phyloP scores from a whole-genome alignment of 1,139 yeast species.

The Candida labiduridarum region DNA sequence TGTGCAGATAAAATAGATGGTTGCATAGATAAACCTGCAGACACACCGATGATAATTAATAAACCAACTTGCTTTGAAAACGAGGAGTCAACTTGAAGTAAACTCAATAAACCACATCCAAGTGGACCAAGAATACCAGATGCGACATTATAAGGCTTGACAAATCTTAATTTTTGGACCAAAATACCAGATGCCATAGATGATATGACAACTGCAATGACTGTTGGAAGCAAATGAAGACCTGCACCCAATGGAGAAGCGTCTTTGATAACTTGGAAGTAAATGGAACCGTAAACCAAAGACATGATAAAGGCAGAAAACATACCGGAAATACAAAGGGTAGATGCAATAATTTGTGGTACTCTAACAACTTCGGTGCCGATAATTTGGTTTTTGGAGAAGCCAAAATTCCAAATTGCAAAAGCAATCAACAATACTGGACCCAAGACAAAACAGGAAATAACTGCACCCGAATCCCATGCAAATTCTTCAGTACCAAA shows the following conservation, averaged over 20 bases:
- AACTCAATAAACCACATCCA: conserved; percentile 38
- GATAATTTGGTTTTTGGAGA: conserved; percentile 30
- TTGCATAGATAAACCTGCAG: conserved; percentile 35
- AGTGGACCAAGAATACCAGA: conserved; percentile 31
- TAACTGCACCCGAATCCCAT: conserved; percentile 55
- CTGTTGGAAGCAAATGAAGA: conserved; percentile 37
- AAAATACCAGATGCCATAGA: conserved; percentile 34
- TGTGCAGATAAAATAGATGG: conserved; percentile 32
- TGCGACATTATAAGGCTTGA: conserved; percentile 34
- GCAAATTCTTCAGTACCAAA: conserved; percentile 50
- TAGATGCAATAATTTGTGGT: conserved; percentile 27
- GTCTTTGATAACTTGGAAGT: conserved; percentile 40
- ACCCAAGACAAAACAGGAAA: conserved; percentile 49
- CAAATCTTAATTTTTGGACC: conserved; percentile 31
- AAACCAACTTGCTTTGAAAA: conserved; percentile 34
- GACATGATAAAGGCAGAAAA: conserved; percentile 29
- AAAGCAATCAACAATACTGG: conserved; percentile 26
- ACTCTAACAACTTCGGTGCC: conserved; percentile 28
- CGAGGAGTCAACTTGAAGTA: conserved; percentile 34
- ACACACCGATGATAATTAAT: conserved; percentile 34
- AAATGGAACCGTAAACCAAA: conserved; percentile 33
- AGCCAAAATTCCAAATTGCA: conserved; percentile 29
- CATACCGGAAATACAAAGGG: conserved; percentile 22
- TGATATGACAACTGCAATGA: conserved; percentile 34
- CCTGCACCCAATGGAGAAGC: conserved; percentile 42